Percentiles rank a stretch among this genome's conserved stretches.
phyloP scores from a whole-genome alignment of 768 basidiomycete genomes.

The Pleurotus ostreatus region DNA sequence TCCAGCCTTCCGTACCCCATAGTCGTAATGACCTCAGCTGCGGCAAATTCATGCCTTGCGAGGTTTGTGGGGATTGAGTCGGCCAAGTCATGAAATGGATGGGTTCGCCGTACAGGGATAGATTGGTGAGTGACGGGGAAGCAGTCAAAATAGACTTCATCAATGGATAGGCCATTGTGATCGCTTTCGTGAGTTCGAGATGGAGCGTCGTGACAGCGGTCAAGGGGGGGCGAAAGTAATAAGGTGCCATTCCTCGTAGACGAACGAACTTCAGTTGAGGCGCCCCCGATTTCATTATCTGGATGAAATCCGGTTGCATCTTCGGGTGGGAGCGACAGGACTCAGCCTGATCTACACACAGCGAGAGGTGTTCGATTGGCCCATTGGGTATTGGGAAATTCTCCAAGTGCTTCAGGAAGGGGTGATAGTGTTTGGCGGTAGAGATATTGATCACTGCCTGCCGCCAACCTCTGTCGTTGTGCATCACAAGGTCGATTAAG shows the following conservation, averaged over 20 bases:
- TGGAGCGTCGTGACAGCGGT: slow-evolving; percentile 34
- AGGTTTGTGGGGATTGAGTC: background rate
- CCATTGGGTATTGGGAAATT: slow-evolving; percentile 20
- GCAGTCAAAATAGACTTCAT: slow-evolving; percentile 30
- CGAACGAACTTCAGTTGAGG: slow-evolving; percentile 35
- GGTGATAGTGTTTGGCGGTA: slow-evolving; percentile 20
- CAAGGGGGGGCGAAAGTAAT: slow-evolving; percentile 34
- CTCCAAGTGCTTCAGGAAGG: slow-evolving; percentile 26
- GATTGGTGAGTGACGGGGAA: slow-evolving; percentile 28
- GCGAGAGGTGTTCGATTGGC: slow-evolving; percentile 29
- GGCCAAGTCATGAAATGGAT: slow-evolving; percentile 24
- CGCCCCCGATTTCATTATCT: slow-evolving; percentile 25
- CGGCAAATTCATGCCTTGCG: slow-evolving; percentile 26
- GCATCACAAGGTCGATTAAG: slow-evolving; percentile 24
- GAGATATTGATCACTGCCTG: slow-evolving; percentile 26
- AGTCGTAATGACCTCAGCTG: slow-evolving; percentile 37
- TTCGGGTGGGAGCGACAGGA: slow-evolving; percentile 13
- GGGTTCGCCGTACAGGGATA: slow-evolving; percentile 43
- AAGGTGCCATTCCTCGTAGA: slow-evolving; percentile 40
- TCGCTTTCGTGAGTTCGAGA: slow-evolving; percentile 34
- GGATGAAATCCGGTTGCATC: slow-evolving; percentile 9
- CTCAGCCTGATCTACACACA: slow-evolving; percentile 26
- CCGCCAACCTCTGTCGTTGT: slow-evolving; percentile 31
- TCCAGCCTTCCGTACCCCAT: slow-evolving; percentile 29
- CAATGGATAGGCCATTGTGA: slow-evolving; percentile 30